These are phyloP conservation scores for Macrotyloma uniflorum DNA, from an alignment of 306 rosid species.

Conservation along the genomic window DNA sequence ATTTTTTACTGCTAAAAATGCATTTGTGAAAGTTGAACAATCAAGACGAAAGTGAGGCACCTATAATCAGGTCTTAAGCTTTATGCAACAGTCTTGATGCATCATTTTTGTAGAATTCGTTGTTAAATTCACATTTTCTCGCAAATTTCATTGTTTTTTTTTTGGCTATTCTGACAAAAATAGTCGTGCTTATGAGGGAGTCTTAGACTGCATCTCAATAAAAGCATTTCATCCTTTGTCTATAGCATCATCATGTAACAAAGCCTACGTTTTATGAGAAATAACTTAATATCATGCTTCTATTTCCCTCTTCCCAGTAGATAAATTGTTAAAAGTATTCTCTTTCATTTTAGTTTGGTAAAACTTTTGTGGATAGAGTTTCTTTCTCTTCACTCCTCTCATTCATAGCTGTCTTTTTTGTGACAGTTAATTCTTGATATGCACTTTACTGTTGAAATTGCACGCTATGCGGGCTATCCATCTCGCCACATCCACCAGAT, in stretches of 20 bases:
- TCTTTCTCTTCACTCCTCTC: conserved; percentile 25
- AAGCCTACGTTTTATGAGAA: background rate
- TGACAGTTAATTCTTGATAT: conserved; percentile 92
- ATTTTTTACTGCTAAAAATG: conserved; percentile 11
- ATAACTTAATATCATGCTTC: background rate
- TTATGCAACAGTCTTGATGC: conserved; percentile 1
- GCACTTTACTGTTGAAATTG: conserved; percentile 98
- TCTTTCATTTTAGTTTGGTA: conserved; percentile 7
- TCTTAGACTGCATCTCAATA: conserved; percentile 9
- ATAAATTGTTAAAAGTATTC: background rate
- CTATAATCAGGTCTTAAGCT: conserved; percentile 11
- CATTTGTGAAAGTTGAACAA: conserved; percentile 21
- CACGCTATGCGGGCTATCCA: conserved; percentile 89
- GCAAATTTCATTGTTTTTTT: conserved; percentile 18
- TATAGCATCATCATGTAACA: background rate
- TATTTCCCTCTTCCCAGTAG: background rate
- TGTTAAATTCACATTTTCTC: conserved; percentile 19
- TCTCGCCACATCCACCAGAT: conserved; percentile 88
- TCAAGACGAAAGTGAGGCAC: conserved; percentile 8
- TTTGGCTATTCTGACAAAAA: background rate
- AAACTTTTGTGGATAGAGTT: background rate
- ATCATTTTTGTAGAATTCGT: conserved; percentile 2
- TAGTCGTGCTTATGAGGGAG: conserved; percentile 9
- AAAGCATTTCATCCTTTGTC: background rate
- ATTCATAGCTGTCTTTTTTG: conserved; percentile 33